phyloP scores from a whole-genome alignment of 305 asterid species.

The Plantago rigida region DNA sequence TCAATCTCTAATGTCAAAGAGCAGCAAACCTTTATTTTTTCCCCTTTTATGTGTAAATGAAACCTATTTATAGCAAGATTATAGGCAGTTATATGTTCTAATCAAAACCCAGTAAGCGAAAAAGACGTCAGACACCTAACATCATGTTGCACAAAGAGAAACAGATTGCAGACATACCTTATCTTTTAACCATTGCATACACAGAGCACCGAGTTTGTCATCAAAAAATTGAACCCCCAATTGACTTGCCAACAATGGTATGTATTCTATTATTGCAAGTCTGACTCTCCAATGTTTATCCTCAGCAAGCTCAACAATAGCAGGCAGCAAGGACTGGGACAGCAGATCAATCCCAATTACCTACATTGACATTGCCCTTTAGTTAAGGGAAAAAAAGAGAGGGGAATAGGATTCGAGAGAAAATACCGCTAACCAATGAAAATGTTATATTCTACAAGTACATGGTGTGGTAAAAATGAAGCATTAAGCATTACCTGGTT shows the following conservation, averaged over 20 bases:
- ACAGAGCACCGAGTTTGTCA: constrained; percentile 62
- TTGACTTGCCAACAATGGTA: constrained; percentile 58
- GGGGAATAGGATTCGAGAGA: neutral
- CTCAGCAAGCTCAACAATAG: constrained; percentile 67
- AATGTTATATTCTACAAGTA: neutral
- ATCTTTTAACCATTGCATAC: constrained; percentile 69
- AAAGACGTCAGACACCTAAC: neutral
- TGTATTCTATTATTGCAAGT: constrained; percentile 55
- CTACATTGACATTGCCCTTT: constrained; percentile 27
- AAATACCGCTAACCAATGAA: neutral
- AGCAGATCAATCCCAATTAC: constrained; percentile 63
- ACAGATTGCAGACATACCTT: constrained; percentile 32
- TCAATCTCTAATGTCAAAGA: too few relatives aligned
- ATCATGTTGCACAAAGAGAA: neutral
- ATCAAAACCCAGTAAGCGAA: neutral
- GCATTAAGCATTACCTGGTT: constrained; percentile 44
- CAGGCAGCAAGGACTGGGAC: constrained; percentile 59
- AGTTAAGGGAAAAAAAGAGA: neutral
- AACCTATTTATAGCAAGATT: too few relatives aligned
- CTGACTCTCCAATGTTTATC: constrained; percentile 71
- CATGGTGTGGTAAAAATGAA: neutral
- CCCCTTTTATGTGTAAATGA: too few relatives aligned
- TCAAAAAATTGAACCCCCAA: constrained; percentile 61
- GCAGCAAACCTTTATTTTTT: too few relatives aligned
- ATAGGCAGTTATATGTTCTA: too few relatives aligned